Percentiles rank a stretch among this genome's conserved stretches.
These are phyloP conservation scores for Chaetomiaceae sp. DNA, from an alignment of 2,329 filamentous ascomycete genomes.

Conservation along the genomic window DNA sequence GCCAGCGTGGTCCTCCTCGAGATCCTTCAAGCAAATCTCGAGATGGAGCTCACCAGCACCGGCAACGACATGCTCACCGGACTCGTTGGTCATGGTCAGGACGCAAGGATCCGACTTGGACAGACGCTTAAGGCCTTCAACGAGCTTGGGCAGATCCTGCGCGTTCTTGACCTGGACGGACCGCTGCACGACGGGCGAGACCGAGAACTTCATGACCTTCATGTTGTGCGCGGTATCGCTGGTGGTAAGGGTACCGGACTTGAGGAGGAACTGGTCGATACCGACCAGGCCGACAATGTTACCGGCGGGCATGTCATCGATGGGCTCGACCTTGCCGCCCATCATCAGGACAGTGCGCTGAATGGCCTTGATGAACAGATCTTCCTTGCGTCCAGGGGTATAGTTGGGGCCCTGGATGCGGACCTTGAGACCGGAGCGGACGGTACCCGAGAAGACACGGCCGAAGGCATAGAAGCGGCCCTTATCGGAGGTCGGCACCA, in stretches of 20 bases:
- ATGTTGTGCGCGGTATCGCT: constrained; percentile 98
- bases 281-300: constrained; percentile 99
- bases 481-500: constrained; percentile 99
- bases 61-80: constrained; percentile 97
- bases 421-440: constrained; percentile 97
- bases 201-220: constrained; percentile 99
- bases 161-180: constrained; percentile 99
- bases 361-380: constrained; percentile 98
- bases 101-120: constrained; percentile 99
- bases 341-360: constrained; percentile 99
- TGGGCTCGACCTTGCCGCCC: constrained; percentile 98
- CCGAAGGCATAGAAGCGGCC: constrained; percentile 99
- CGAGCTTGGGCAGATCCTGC: constrained; percentile 98
- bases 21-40: constrained; percentile 99
- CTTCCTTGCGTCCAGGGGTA: constrained; percentile 95
- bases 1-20: constrained; percentile 98
- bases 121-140: constrained; percentile 99
- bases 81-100: constrained; percentile 80
- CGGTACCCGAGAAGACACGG: constrained; percentile 99
- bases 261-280: constrained; percentile 99
- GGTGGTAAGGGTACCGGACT: constrained; percentile 99
- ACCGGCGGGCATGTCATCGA: constrained; percentile 97
- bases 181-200: constrained; percentile 96
- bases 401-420: constrained; percentile 99
- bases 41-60: constrained; percentile 99